Evolutionary conservation across 768 basidiomycete genomes (phyloP), one percentile per base, ranked within the genome.

Genomic region (Kwoniella sp.): DNA sequence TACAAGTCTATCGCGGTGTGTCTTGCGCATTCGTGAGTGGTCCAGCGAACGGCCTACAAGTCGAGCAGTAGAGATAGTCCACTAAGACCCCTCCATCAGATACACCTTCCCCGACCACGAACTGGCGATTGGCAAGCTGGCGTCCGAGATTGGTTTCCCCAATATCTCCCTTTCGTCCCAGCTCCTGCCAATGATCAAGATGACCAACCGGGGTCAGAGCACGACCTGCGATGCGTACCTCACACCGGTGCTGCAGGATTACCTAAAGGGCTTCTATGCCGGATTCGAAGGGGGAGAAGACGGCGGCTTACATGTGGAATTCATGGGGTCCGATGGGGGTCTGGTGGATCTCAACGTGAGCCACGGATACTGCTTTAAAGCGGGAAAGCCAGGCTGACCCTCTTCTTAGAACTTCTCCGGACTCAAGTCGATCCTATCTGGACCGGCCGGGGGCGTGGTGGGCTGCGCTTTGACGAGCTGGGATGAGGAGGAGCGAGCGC

Each of bases 361-460:
- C 63, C 1, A 20, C 2, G 26, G 4, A 28, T n/a, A n/a, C n/a
- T n/a, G n/a, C n/a, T n/a, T n/a, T n/a, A n/a, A n/a, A n/a, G n/a
- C n/a, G n/a, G n/a, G n/a, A n/a, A n/a, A n/a, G n/a, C n/a, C n/a
- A n/a, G n/a, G n/a, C n/a, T n/a, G n/a, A n/a, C 22, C 26, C 26
- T 59, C 46, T 25, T 45, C 48, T 50, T 73, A 81, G 52, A 87
- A 88, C 65, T 96, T 98, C 71, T 89, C 88, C 0, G 93, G 92
- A 0, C 75, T 98, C 62, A 92, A 91, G 79, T 89, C 87, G 58
- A 91, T 96, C 58, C 74, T 95, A 31, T 90, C 88, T 62, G 75
- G 76, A 2, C 93, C 92, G 0, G 93, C 92, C 0, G 92, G 92
- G 2, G 92, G 92, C 3, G 93, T 98, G 5, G 93, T 98, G 0